phyloP scores from a whole-genome alignment of 768 basidiomycete genomes.

The Rhodotorula graminis region DNA sequence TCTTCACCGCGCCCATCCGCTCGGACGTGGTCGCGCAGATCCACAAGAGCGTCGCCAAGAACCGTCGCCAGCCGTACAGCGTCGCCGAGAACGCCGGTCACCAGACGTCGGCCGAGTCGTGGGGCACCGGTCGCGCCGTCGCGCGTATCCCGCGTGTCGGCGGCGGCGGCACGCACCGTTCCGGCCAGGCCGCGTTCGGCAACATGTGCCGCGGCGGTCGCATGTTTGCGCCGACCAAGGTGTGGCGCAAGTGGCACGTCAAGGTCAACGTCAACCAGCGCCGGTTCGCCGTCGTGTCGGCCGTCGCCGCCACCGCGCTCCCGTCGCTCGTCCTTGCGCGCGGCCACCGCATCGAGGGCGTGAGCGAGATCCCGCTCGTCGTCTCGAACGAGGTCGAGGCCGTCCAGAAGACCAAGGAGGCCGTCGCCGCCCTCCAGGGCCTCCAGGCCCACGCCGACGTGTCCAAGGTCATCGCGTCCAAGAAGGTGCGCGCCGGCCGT shows the following conservation, averaged over 20 bases:
- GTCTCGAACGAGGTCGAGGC: constrained; percentile 72
- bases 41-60: constrained; percentile 75
- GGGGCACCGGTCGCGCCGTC: constrained; percentile 99
- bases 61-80: constrained; percentile 79
- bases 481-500: constrained; percentile 93
- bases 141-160: constrained; percentile 99
- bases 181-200: constrained; percentile 96
- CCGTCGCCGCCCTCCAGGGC: constrained; percentile 84
- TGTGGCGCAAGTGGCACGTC: constrained; percentile 99
- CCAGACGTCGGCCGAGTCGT: constrained; percentile 97
- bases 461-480: constrained; percentile 92
- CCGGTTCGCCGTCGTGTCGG: constrained; percentile 94
- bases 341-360: constrained; percentile 95
- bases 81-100: constrained; percentile 97
- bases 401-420: constrained; percentile 93
- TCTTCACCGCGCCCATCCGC: constrained; percentile 95
- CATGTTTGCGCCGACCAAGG: constrained; percentile 99
- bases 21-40: constrained; percentile 97
- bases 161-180: constrained; percentile 96
- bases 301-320: constrained; percentile 93
- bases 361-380: constrained; percentile 94
- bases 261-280: constrained; percentile 99
- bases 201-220: constrained; percentile 99
- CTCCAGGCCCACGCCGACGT: constrained; percentile 87
- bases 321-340: constrained; percentile 98